Evolutionary conservation across 768 basidiomycete genomes (phyloP).

Genomic region (Brasilioporus rufonigricans): DNA sequence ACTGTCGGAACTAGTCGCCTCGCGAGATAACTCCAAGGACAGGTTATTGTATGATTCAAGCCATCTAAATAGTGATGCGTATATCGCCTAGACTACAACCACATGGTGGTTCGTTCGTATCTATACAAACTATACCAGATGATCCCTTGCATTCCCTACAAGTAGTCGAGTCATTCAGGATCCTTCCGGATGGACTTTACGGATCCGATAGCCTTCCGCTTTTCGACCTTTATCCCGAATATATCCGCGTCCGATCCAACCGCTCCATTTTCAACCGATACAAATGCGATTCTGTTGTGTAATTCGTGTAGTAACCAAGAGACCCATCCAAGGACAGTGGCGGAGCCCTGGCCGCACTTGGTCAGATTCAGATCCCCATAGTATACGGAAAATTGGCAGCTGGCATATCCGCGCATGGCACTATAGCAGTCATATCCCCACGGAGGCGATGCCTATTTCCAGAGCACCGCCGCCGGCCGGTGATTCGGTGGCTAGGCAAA

Average conservation of each 20-base stretch:
- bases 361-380: no score
- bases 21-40: no score
- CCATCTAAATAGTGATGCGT: neutral
- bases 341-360: no score
- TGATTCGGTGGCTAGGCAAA: no score
- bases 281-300: neutral
- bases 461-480: no score
- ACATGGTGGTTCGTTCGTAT: neutral
- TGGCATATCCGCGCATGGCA: no score
- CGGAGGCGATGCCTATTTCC: no score
- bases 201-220: neutral
- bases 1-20: neutral
- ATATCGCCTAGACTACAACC: no score
- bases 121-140: neutral
- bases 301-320: neutral
- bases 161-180: neutral
- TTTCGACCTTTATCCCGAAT: neutral
- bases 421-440: no score
- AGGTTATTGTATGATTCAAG: neutral
- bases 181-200: neutral
- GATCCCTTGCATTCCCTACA: neutral
- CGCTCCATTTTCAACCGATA: neutral
- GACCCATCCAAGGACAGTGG: neutral
- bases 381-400: no score
- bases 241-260: neutral